Evolutionary conservation across 2,329 filamentous ascomycete genomes (phyloP).

Genomic region (Capronia coronata): DNA sequence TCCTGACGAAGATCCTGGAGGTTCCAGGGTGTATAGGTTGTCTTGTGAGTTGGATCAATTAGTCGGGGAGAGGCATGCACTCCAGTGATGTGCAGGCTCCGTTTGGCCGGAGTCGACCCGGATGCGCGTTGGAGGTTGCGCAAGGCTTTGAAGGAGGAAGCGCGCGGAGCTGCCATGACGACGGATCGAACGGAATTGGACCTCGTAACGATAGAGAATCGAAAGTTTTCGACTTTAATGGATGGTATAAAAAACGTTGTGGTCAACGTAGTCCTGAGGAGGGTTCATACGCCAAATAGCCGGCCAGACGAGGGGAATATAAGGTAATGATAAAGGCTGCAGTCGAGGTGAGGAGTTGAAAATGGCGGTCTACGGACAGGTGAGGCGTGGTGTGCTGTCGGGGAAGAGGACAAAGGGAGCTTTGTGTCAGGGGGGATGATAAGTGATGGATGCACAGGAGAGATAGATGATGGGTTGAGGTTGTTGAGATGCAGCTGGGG

Average conservation of each 20-base stretch:
- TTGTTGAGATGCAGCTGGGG: neutral
- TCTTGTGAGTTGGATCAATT: constrained; percentile 46
- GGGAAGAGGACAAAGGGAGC: neutral
- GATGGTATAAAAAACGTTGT: constrained; percentile 27
- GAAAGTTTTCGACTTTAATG: constrained; percentile 15
- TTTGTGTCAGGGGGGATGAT: neutral
- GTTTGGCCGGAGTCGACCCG: constrained; percentile 36
- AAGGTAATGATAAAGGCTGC: neutral
- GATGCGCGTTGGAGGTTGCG: constrained; percentile 36
- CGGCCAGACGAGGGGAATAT: neutral
- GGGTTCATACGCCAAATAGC: constrained; percentile 23
- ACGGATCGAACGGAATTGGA: neutral
- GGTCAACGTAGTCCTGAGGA: constrained; percentile 28
- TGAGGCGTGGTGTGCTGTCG: neutral
- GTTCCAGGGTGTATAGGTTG: constrained; percentile 47
- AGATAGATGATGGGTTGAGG: neutral
- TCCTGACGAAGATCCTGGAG: constrained; percentile 47
- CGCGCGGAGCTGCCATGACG: constrained; percentile 41
- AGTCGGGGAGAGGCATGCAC: constrained; percentile 49
- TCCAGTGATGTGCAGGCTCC: constrained; percentile 55
- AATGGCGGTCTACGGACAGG: neutral
- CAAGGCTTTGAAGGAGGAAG: constrained; percentile 41
- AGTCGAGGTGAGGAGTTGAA: neutral
- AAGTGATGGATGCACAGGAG: no score
- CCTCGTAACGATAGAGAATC: neutral